These are phyloP conservation scores for Coemansia sp. DNA, from an alignment of 192 early-diverging fungal genomes.

Conservation along the genomic window DNA sequence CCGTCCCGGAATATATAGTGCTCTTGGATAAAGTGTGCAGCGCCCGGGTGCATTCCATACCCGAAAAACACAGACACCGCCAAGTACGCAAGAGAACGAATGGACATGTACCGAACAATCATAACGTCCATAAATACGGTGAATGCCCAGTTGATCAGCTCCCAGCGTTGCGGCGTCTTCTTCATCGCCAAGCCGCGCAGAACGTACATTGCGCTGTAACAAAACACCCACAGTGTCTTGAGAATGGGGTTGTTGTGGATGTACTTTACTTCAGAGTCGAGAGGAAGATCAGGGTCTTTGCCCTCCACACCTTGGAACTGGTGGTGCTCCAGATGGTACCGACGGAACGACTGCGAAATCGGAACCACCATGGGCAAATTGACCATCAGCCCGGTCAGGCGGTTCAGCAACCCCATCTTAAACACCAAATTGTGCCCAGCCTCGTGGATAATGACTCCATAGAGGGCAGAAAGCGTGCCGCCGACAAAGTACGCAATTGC, in stretches of 20 bases:
- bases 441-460: constrained; percentile 90
- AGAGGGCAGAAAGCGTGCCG: constrained; percentile 75
- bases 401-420: constrained; percentile 67
- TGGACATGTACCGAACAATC: constrained; percentile 61
- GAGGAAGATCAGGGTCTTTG: constrained; percentile 89
- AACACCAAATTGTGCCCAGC: constrained; percentile 84
- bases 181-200: constrained; percentile 66
- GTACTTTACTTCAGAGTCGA: constrained; percentile 76
- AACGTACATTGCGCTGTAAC: constrained; percentile 85
- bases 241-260: constrained; percentile 66
- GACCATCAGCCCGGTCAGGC: constrained; percentile 74
- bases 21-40: constrained; percentile 96
- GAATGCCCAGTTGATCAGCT: constrained; percentile 71
- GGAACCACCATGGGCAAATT: constrained; percentile 85
- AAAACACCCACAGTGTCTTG: constrained; percentile 78
- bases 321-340: constrained; percentile 97
- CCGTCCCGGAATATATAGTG: constrained; percentile 93
- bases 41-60: constrained; percentile 85
- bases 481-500: constrained; percentile 76
- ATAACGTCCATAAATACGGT: constrained; percentile 59
- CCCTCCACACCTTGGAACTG: constrained; percentile 92
- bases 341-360: constrained; percentile 75
- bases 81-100: constrained; percentile 65
- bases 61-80: constrained; percentile 73
- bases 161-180: constrained; percentile 72